Conservation (phyloP, 352 stramenopile species). For the Globisporangium rhizosaccharum region DNA sequence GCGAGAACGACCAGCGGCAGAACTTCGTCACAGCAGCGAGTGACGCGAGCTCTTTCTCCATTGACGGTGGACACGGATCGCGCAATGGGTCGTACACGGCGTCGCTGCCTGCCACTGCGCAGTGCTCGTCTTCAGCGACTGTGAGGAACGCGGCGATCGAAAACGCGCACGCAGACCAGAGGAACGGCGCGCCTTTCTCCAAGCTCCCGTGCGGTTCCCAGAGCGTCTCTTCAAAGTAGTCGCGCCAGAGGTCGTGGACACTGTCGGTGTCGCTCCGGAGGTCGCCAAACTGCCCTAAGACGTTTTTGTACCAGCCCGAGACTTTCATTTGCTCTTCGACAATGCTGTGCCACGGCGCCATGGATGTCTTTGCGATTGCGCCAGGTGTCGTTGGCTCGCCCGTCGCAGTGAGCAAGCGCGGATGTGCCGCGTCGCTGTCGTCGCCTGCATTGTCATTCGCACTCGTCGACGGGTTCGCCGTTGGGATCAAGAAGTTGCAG, state of each 20-base stretch:
- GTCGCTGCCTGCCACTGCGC: constrained; percentile 11
- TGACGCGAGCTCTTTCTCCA: constrained; percentile 83
- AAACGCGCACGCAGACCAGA: constrained; percentile 82
- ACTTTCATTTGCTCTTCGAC: constrained; percentile 57
- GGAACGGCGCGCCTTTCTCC: constrained; percentile 79
- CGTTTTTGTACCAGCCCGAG: constrained; percentile 61
- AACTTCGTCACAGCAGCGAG: constrained; percentile 78
- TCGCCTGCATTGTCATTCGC: constrained; percentile 11
- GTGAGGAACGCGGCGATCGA: constrained; percentile 73
- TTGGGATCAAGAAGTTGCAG: constrained; percentile 89
- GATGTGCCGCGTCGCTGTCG: background rate
- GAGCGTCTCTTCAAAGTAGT: constrained; percentile 85
- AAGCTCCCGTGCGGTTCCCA: constrained; percentile 84
- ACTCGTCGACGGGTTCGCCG: constrained; percentile 34
- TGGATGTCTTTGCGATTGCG: constrained; percentile 5
- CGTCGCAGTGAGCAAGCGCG: background rate
- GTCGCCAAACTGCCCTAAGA: constrained; percentile 61
- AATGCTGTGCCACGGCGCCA: constrained; percentile 41
- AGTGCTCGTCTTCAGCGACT: constrained; percentile 59
- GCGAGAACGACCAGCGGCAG: constrained; percentile 82
- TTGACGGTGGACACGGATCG: constrained; percentile 48
- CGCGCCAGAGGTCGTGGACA: constrained; percentile 73
- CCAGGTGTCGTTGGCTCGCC: background rate
- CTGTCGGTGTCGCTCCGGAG: constrained; percentile 46
- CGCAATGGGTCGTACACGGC: constrained; percentile 45